phyloP scores from a whole-genome alignment of 768 basidiomycete genomes.

The Dendrothele bispora region DNA sequence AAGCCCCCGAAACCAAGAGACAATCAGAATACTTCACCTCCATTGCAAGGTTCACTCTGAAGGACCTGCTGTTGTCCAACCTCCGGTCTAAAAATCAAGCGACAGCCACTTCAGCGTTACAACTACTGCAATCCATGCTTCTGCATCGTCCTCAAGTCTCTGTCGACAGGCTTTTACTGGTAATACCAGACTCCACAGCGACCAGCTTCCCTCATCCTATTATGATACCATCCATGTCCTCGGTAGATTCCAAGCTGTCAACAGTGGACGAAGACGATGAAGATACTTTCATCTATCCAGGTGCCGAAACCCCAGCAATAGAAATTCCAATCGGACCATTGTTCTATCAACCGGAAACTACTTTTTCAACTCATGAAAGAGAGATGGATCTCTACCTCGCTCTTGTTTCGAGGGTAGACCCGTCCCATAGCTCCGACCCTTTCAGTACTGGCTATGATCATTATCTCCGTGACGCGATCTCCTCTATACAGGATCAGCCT shows the following conservation, averaged over 20 bases:
- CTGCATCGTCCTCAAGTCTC: constrained; percentile 64
- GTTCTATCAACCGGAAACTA: constrained; percentile 68
- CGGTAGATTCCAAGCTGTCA: constrained; percentile 5
- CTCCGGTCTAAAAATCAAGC: constrained; percentile 64
- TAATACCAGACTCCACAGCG: constrained; percentile 67
- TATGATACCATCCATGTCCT: constrained; percentile 27
- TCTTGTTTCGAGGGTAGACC: constrained; percentile 76
- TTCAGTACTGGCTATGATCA: constrained; percentile 87
- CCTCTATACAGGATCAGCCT: constrained; percentile 63
- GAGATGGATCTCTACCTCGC: constrained; percentile 81
- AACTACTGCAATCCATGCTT: constrained; percentile 77
- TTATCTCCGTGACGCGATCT: constrained; percentile 76
- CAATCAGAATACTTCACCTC: constrained; percentile 84
- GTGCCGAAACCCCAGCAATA: constrained; percentile 16
- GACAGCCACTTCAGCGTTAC: constrained; percentile 75
- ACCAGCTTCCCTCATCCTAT: constrained; percentile 72
- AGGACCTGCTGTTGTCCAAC: constrained; percentile 83
- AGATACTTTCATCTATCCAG: constrained; percentile 23
- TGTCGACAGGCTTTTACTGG: constrained; percentile 67
- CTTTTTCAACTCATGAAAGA: constrained; percentile 77
- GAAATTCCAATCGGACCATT: constrained; percentile 27
- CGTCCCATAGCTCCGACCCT: constrained; percentile 62
- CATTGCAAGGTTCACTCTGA: constrained; percentile 86
- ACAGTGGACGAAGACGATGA: constrained; percentile 46
- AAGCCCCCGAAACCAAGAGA: constrained; percentile 69